These are phyloP conservation scores for Sporothrix brunneoviolacea DNA, from an alignment of 2,329 filamentous ascomycete genomes.

Conservation along the genomic window DNA sequence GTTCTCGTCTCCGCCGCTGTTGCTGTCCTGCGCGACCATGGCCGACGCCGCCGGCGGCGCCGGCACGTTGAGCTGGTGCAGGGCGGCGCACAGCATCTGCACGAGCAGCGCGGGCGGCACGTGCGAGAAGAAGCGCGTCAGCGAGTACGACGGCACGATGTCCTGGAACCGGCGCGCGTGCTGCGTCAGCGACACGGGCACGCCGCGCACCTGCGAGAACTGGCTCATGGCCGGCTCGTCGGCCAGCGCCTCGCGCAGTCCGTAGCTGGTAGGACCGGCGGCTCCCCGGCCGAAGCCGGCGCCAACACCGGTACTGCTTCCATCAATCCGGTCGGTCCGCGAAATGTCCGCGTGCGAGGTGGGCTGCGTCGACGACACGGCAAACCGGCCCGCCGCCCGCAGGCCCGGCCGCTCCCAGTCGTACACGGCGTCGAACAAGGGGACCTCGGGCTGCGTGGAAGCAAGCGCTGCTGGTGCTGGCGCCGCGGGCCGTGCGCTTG, in stretches of 20 bases:
- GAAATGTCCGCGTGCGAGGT: constrained; percentile 30
- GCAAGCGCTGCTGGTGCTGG: constrained; percentile 45
- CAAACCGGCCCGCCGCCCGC: constrained; percentile 41
- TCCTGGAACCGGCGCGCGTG: constrained; percentile 82
- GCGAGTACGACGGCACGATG: constrained; percentile 77
- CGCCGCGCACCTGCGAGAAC: constrained; percentile 71
- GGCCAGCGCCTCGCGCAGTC: constrained; percentile 54
- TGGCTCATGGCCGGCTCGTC: constrained; percentile 84
- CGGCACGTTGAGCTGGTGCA: constrained; percentile 81
- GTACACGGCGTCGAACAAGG: constrained; percentile 67
- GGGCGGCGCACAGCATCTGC: constrained; percentile 69
- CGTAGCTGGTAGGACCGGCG: too few relatives aligned
- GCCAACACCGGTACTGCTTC: constrained; percentile 18
- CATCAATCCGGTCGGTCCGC: constrained; percentile 28
- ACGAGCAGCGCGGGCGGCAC: constrained; percentile 69
- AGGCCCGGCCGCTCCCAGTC: constrained; percentile 77
- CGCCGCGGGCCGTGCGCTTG: constrained; percentile 44
- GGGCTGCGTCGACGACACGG: constrained; percentile 46
- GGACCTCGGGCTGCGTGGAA: constrained; percentile 53
- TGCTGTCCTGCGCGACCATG: not conserved
- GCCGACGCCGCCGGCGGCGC: constrained; percentile 42
- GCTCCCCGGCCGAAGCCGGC: too few relatives aligned
- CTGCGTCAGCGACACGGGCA: constrained; percentile 82
- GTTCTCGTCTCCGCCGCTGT: too few relatives aligned
- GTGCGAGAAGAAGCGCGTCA: constrained; percentile 88